Evolutionary conservation across 805 yeast genomes (phyloP), one percentile per base, ranked within the genome.

Genomic region (Nakazawaea wyomingensis): DNA sequence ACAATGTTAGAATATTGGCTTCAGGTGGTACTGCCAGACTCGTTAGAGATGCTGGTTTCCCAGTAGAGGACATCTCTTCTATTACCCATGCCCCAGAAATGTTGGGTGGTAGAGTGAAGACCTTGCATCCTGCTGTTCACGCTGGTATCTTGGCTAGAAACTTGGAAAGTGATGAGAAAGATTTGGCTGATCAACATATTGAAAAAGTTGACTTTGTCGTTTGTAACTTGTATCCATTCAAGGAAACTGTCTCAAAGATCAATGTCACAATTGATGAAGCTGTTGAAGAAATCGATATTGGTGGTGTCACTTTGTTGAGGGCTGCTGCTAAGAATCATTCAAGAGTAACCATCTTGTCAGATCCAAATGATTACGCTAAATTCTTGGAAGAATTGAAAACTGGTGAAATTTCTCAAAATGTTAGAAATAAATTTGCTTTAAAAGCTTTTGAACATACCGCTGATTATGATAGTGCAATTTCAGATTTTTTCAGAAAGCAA

Each of bases 391-490:
- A 93, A 67, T 76, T 93, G 59, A 72, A 74, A 56, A 55, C 64
- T 43, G 93, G 95, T 47, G 85, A 80, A 54, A 76, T 93, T 53
- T 72, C 93, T 32, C 66, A 71, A 49, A 83, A 74, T 36, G 72
- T 90, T 46, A 82, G 89, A 69, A 85, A 91, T 69, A 77, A 71
- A 51, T 79, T 86, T 53, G 98, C 99, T 29, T 75, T 91, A 62
- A 91, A 91, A 72, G 99, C 99, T 34, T 93, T 93, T 58, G 98
- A 93, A 72, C 96, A 87, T 68, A 93, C 99, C 45, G 97, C 99
- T 45, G 96, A 89, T 66, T 93, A 93, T 69, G 99, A 93, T 64
- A 79, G 89, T 46, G 87, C 96, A 45, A 93, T 93, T 60, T 78
- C 96, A 45, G 99, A 93, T 71, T 93, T 88, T 66, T 93, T 93